phyloP scores from a whole-genome alignment of 2,329 filamentous ascomycete genomes.

The Trichophaea hybrida region DNA sequence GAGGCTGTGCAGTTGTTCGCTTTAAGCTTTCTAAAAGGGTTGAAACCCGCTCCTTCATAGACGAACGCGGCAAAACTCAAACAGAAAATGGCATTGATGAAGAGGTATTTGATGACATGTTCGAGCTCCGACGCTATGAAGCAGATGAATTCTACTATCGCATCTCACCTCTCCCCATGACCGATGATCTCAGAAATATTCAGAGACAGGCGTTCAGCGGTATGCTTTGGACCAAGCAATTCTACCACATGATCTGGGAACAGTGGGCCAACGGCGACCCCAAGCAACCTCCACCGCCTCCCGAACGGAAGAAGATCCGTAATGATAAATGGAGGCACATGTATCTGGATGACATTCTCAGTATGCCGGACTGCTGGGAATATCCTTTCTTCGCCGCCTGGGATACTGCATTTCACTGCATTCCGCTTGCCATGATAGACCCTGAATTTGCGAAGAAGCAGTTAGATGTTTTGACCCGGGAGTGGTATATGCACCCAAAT shows the following conservation, averaged over 20 bases:
- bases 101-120: conserved; percentile 78
- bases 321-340: conserved; percentile 91
- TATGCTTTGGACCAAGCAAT: conserved; percentile 98
- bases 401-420: conserved; percentile 95
- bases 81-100: conserved; percentile 50
- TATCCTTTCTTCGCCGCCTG: conserved; percentile 84
- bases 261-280: conserved; percentile 96
- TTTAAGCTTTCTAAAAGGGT: conserved; percentile 69
- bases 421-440: conserved; percentile 90
- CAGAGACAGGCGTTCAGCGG: conserved; percentile 87
- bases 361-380: conserved; percentile 98
- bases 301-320: conserved; percentile 61
- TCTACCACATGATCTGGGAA: conserved; percentile 94
- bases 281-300: conserved; percentile 69
- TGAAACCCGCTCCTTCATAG: conserved; percentile 35
- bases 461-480: conserved; percentile 83
- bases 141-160: conserved; percentile 93
- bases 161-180: conserved; percentile 83
- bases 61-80: neutral
- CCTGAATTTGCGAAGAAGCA: conserved; percentile 98
- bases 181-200: conserved; percentile 84
- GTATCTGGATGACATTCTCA: conserved; percentile 85
- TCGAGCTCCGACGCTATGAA: conserved; percentile 73
- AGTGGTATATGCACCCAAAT: conserved; percentile 99
- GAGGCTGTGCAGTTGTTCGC: conserved; percentile 87